phyloP scores from a whole-genome alignment of 2,329 filamentous ascomycete genomes.

The Rhynchosporium graminicola region DNA sequence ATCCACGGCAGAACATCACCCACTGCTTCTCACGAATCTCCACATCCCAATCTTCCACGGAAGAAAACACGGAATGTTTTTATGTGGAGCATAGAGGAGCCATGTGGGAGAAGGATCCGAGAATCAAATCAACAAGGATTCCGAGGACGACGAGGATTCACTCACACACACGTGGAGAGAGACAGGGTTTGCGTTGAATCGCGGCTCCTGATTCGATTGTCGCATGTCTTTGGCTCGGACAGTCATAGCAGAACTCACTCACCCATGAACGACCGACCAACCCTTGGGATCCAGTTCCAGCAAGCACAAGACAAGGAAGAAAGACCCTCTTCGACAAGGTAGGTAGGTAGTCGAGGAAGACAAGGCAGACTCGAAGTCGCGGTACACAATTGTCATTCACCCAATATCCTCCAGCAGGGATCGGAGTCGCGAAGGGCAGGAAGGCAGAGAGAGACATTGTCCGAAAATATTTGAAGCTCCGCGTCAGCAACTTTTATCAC shows the following conservation, averaged over 20 bases:
- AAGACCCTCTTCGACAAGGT: no score
- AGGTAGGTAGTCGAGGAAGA: background rate
- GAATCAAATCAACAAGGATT: background rate
- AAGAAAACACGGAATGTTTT: constrained; percentile 5
- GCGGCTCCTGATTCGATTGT: constrained; percentile 12
- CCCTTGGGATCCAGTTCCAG: background rate
- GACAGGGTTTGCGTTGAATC: constrained; percentile 13
- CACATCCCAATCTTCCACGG: background rate
- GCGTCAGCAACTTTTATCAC: background rate
- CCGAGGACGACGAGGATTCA: constrained; percentile 1
- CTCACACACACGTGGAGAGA: constrained; percentile 1
- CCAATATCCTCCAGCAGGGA: background rate
- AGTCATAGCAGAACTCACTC: constrained; percentile 8
- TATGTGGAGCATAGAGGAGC: background rate
- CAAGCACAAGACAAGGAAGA: background rate
- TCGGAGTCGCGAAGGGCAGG: background rate
- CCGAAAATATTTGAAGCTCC: background rate
- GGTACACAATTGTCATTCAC: background rate
- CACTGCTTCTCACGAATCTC: background rate
- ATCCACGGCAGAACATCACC: background rate
- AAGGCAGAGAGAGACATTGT: background rate
- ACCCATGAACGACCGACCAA: background rate
- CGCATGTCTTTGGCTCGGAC: background rate
- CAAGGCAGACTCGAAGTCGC: background rate
- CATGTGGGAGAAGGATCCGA: constrained; percentile 2